Base-by-base conservation (phyloP, 441 rosid genomes). In the Gossypium trilobum region DNA sequence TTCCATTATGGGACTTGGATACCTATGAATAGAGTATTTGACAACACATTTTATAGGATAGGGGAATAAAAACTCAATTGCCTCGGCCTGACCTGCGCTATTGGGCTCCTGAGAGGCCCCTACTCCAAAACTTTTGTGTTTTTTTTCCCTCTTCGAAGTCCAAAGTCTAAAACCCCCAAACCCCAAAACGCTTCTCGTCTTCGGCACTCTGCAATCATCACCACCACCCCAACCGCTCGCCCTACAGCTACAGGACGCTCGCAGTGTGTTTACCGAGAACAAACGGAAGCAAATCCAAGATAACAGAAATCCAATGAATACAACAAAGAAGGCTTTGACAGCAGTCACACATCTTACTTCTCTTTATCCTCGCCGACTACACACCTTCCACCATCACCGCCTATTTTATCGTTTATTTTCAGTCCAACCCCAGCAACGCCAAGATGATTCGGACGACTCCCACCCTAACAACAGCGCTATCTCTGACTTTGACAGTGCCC, bases 401-500 rank as follows among this genome's bases (percentile, higher is more conserved):
- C 73, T 71, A 8, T 72, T 82, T 65, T 70, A 51, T 52, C 86
- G 87, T 2, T 81, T 85, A 39, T 88, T 74, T 80, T 85, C 97
- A 1, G 91, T 93, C 36, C 86, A 87, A 74, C 86, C 91, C 52
- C 70, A 83, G 16, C 80, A 74, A 33, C 75, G 77, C 77, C 70
- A 51, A 42, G 81, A 72, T 70, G 88, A 82, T 62, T 68, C 68
- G 75, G 84, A 78, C 2, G 70, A 75, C 16, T 48, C 68, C 20
- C 50, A 44, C 54, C 20, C 11, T 3, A 44, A 44, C 58, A n/a
- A 1, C 39, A 71, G 42, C 65, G 25, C 54, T 54, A 88, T 85
- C 75, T 78, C 92, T 0, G 86, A 82, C 61, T 90, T 83, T 75
- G 95, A 89, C 71, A 90, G 98, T 78, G 68, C 73, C 74, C 87